Base-by-base conservation (phyloP, 1,139 yeast genomes). In the Debaryomyces psychrophilus region DNA sequence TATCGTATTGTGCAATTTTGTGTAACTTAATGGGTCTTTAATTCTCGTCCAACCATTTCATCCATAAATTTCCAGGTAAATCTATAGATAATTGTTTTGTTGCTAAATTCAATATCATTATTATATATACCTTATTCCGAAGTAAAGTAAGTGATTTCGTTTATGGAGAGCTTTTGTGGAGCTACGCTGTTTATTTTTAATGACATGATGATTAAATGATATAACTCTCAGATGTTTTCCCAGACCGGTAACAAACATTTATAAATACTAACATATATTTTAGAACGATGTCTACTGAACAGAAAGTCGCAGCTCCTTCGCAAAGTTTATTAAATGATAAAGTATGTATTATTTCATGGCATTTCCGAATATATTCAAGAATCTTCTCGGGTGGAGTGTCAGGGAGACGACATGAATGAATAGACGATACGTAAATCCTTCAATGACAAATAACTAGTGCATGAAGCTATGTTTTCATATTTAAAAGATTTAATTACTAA, bases 261-360 rank as follows among this genome's bases (percentile, higher is more conserved):
- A 18, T 9, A 18, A 31, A 26, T 33, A 40, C 45, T 47, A 42
- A 46, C 48, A 14, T 17, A 31, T 25, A 14, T 31, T 33, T 22
- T 18, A 37, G 40, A 45, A 44, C 42, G 41, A 55, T 55, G 59
- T 54, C 59, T 31, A 44, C 68, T 37, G 67, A 63, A 57, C 67
- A 65, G 53, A 61, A 62, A 57, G 63, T 71, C 57, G 70, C 76
- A 50, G 62, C 82, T 33, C 73, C 87, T 46, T 83, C 88, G 45
- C 87, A 83, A 68, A 80, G 83, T 63, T 80, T 87, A 60, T 77
- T 87, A 61, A 86, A 87, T 65, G 92, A 87, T 64, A 87, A 87
- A 76, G 81, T 76, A 64, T 49, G 76, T 61, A 51, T 15, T 15
- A 4, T 14, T 15, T 37, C 15, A 22, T 26, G n/a, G 9, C 8